Evolutionary conservation across 2,329 filamentous ascomycete genomes (phyloP).

Genomic region (Talaromyces sp.): DNA sequence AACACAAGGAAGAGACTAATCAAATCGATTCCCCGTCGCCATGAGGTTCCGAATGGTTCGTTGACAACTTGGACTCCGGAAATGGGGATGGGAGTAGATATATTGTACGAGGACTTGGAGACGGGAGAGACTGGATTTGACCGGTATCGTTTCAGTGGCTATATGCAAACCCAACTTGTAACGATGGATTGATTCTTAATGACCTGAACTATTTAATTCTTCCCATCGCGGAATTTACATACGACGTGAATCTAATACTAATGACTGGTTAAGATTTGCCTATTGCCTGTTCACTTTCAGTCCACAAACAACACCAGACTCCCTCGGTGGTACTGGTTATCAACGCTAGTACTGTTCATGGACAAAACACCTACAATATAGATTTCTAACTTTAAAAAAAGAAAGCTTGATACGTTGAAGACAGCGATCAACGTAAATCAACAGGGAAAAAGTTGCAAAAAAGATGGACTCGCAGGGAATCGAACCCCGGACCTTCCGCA

Average conservation of each 20-base stretch:
- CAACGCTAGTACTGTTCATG: neutral
- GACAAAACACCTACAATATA: neutral
- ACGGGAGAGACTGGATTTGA: slow-evolving; percentile 4
- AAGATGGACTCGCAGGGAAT: slow-evolving; percentile 6
- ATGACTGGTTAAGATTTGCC: neutral
- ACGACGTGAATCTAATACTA: neutral
- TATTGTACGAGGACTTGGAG: slow-evolving; percentile 5
- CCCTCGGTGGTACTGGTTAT: neutral
- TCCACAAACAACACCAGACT: neutral
- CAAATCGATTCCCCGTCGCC: neutral
- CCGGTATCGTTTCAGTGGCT: neutral
- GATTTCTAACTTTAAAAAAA: neutral
- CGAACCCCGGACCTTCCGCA: slow-evolving; percentile 7
- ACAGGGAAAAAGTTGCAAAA: neutral
- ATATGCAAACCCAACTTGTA: neutral
- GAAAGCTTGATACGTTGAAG: neutral
- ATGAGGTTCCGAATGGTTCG: neutral
- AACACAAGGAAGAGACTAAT: neutral
- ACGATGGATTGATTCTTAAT: neutral
- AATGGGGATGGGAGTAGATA: slow-evolving; percentile 6
- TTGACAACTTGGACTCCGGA: neutral
- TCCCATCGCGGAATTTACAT: neutral
- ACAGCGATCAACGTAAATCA: neutral
- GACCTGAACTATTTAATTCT: neutral
- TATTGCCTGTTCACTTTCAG: neutral